phyloP scores from a whole-genome alignment of 2,329 filamentous ascomycete species.

The Ceratocystiopsis sp. region DNA sequence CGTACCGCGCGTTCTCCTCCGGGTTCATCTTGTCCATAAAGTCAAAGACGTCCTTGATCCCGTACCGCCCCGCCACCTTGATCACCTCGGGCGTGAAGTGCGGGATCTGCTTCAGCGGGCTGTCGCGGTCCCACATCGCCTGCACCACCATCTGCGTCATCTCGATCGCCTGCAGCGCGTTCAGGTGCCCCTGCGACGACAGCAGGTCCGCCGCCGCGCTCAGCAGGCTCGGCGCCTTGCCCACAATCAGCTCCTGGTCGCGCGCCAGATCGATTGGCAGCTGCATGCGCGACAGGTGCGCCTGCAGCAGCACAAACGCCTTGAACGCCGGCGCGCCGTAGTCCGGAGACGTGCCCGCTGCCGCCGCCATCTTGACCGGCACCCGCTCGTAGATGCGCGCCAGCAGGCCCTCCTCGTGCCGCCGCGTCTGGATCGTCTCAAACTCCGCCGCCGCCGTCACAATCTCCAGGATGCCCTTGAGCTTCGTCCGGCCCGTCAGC shows the following conservation, averaged over 20 bases:
- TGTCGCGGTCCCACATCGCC: slow-evolving; percentile 97
- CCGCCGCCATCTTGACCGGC: slow-evolving; percentile 72
- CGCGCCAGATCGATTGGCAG: slow-evolving; percentile 89
- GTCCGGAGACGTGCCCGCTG: slow-evolving; percentile 35
- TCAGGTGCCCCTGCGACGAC: slow-evolving; percentile 87
- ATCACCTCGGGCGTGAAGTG: slow-evolving; percentile 77
- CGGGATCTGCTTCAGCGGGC: slow-evolving; percentile 91
- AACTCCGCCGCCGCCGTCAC: slow-evolving; percentile 95
- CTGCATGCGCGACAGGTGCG: slow-evolving; percentile 95
- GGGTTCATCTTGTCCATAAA: slow-evolving; percentile 99
- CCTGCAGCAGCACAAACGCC: slow-evolving; percentile 89
- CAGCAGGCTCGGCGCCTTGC: slow-evolving; percentile 71
- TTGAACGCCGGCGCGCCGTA: slow-evolving; percentile 98
- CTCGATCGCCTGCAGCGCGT: slow-evolving; percentile 97
- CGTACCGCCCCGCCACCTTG: slow-evolving; percentile 63
- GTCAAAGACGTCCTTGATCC: slow-evolving; percentile 87
- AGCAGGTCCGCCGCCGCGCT: slow-evolving; percentile 90
- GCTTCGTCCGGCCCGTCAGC: slow-evolving; percentile 71
- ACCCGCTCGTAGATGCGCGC: slow-evolving; percentile 86
- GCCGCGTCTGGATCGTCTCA: slow-evolving; percentile 75
- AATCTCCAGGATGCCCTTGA: slow-evolving; percentile 94
- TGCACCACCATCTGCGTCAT: slow-evolving; percentile 99
- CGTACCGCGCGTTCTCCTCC: slow-evolving; percentile 73
- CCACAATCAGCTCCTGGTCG: slow-evolving; percentile 78
- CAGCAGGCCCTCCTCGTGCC: slow-evolving; percentile 77